Conservation (phyloP, 768 basidiomycete species). For the Lentinula boryana region DNA sequence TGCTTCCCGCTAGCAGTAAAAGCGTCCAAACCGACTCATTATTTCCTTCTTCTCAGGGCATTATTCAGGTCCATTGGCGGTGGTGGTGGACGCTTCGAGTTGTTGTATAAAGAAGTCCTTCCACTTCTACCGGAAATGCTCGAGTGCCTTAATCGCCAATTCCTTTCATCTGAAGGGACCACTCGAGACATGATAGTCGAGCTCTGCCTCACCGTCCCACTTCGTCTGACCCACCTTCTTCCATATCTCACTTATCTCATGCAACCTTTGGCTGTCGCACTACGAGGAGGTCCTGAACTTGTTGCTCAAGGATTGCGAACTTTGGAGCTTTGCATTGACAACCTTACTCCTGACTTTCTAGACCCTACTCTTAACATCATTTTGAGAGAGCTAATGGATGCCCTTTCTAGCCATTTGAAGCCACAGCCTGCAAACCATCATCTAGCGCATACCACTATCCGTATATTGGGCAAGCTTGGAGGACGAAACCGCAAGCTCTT, state of each 20-base stretch:
- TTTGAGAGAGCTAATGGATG: conserved; percentile 89
- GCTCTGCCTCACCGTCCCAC: conserved; percentile 92
- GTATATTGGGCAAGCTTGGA: conserved; percentile 94
- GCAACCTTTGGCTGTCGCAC: conserved; percentile 89
- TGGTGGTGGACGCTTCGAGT: conserved; percentile 87
- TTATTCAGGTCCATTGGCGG: conserved; percentile 93
- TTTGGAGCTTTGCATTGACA: conserved; percentile 98
- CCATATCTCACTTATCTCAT: conserved; percentile 94
- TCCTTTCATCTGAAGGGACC: conserved; percentile 77
- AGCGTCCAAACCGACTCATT: conserved; percentile 84
- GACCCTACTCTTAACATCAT: conserved; percentile 94
- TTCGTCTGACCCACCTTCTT: conserved; percentile 90
- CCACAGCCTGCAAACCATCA: conserved; percentile 86
- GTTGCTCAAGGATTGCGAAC: conserved; percentile 95
- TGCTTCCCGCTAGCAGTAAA: conserved; percentile 93
- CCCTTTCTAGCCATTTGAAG: conserved; percentile 84
- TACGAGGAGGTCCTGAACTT: conserved; percentile 82
- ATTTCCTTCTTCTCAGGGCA: conserved; percentile 86
- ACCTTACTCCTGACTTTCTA: conserved; percentile 94
- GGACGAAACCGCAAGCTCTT: conserved; percentile 88
- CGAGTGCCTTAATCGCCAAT: conserved; percentile 87
- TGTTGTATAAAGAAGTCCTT: conserved; percentile 92
- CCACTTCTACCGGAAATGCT: conserved; percentile 97
- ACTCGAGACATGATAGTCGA: conserved; percentile 93
- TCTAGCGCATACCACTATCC: conserved; percentile 90